phyloP scores from a whole-genome alignment of 345 rosid species.

The Camelina hispida region DNA sequence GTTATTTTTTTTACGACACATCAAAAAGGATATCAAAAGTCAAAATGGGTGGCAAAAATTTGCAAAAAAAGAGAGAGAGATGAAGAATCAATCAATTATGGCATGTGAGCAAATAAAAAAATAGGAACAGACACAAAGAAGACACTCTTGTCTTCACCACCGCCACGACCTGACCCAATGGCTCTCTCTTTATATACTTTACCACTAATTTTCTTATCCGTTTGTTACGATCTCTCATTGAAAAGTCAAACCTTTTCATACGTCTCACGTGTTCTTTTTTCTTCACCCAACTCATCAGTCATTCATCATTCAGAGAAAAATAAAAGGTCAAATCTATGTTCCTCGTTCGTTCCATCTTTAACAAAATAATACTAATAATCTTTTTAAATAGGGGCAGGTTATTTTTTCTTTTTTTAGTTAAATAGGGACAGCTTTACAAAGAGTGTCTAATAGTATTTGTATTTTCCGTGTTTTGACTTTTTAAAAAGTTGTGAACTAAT shows the following conservation, averaged over 20 bases:
- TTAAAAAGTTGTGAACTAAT: constrained; percentile 23
- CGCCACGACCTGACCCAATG: constrained; percentile 29
- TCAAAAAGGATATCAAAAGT: constrained; percentile 11
- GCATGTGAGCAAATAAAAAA: constrained; percentile 28
- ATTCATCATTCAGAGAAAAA: neutral
- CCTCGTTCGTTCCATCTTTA: constrained; percentile 34
- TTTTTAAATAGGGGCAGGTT: constrained; percentile 25
- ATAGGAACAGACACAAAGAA: neutral
- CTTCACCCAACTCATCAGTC: constrained; percentile 23
- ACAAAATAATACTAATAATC: neutral
- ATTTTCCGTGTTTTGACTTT: constrained; percentile 69
- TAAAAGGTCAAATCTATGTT: constrained; percentile 42
- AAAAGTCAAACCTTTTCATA: constrained; percentile 52
- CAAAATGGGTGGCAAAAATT: constrained; percentile 35
- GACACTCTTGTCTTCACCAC: constrained; percentile 37
- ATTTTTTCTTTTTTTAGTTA: neutral
- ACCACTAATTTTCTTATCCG: constrained; percentile 40
- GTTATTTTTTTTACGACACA: neutral
- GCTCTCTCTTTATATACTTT: constrained; percentile 21
- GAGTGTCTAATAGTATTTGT: constrained; percentile 9
- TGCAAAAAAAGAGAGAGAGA: neutral
- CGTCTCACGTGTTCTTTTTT: constrained; percentile 31
- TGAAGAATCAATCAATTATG: constrained; percentile 34
- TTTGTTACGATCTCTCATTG: constrained; percentile 30
- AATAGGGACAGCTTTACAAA: constrained; percentile 18